A percentile compares a stretch with the other conserved stretches of the same genome.
Evolutionary conservation across 2,329 filamentous ascomycete genomes (phyloP).

Genomic region (Alternaria rosae): DNA sequence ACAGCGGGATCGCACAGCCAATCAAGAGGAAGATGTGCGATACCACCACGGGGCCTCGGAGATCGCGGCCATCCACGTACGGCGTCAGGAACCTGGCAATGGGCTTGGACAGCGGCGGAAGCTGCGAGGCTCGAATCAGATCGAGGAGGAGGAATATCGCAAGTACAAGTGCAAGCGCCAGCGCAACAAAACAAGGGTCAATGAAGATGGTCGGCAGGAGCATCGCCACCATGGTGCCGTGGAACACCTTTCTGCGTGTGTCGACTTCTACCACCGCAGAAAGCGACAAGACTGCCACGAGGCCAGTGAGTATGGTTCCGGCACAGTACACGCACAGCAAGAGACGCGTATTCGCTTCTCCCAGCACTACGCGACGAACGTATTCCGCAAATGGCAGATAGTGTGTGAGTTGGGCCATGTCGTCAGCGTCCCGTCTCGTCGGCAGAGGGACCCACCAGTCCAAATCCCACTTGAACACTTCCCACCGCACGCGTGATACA

Average conservation of each 20-base stretch:
- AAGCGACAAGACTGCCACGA: constrained; percentile 77
- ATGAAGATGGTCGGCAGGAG: constrained; percentile 85
- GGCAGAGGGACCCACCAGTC: constrained; percentile 80
- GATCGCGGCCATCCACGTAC: constrained; percentile 92
- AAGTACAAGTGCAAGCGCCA: constrained; percentile 81
- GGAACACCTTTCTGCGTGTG: constrained; percentile 94
- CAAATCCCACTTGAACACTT: constrained; percentile 72
- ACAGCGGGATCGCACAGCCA: constrained; percentile 92
- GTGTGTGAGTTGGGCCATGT: constrained; percentile 15
- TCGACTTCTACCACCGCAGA: constrained; percentile 87
- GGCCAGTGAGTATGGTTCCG: constrained; percentile 71
- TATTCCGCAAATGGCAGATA: constrained; percentile 60
- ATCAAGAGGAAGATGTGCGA: constrained; percentile 96
- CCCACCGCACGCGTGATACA: constrained; percentile 72
- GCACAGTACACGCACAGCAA: constrained; percentile 77
- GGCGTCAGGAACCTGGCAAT: constrained; percentile 88
- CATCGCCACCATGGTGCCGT: constrained; percentile 98
- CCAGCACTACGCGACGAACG: constrained; percentile 69
- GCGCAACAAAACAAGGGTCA: constrained; percentile 81
- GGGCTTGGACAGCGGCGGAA: constrained; percentile 86
- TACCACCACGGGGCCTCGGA: constrained; percentile 92
- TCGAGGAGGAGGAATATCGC: constrained; percentile 89
- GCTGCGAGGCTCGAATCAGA: constrained; percentile 85
- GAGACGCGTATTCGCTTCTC: constrained; percentile 83
- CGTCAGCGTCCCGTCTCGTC: constrained; percentile 42